Evolutionary conservation across 306 rosid genomes (phyloP).

Genomic region (Carpinus fangiana): DNA sequence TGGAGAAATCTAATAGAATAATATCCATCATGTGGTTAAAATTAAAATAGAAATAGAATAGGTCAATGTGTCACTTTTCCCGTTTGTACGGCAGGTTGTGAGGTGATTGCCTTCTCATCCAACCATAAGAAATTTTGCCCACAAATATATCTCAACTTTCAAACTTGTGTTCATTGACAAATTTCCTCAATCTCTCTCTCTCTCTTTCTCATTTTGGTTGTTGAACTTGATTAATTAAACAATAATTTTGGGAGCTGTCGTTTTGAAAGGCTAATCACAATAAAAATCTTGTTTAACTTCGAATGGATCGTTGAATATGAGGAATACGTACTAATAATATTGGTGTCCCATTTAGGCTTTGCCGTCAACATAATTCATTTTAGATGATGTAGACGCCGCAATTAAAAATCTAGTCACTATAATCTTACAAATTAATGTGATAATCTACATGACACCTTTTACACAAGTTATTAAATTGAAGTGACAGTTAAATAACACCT

Average conservation of each 20-base stretch:
- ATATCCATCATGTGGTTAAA: background rate
- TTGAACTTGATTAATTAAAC: background rate
- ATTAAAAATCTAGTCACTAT: too few relatives aligned
- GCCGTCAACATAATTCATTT: conserved; percentile 24
- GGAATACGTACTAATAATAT: conserved; percentile 21
- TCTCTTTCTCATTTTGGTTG: background rate
- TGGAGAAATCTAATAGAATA: background rate
- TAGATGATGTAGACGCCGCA: background rate
- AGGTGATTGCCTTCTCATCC: conserved; percentile 31
- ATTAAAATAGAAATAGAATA: background rate
- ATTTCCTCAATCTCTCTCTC: background rate
- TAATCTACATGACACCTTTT: too few relatives aligned
- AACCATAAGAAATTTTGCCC: background rate
- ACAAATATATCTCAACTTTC: too few relatives aligned
- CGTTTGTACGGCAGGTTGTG: conserved; percentile 26
- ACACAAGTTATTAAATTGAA: too few relatives aligned
- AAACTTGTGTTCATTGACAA: conserved; percentile 6
- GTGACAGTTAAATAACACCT: too few relatives aligned
- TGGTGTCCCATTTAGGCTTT: conserved; percentile 31
- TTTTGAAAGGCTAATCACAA: conserved; percentile 10
- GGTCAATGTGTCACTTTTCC: conserved; percentile 31
- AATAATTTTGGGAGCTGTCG: conserved; percentile 20
- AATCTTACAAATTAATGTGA: too few relatives aligned
- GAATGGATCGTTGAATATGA: conserved; percentile 33
- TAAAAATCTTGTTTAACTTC: conserved; percentile 30